Base-by-base conservation (phyloP, 2,329 filamentous ascomycete genomes). In the Microcyclospora tardicrescens region DNA sequence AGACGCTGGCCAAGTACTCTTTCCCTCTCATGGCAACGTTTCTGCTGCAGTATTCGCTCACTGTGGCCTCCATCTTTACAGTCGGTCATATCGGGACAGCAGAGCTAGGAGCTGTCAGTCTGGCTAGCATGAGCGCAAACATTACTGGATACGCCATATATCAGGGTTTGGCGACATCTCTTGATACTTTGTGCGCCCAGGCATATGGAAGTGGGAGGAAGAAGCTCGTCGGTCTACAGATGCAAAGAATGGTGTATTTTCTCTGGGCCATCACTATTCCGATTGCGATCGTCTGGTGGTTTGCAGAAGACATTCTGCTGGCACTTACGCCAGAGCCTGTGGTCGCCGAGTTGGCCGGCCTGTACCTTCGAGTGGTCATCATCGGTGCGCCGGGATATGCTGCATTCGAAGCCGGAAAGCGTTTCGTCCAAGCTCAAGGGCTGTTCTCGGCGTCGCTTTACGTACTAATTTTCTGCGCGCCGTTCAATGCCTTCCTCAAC, bases 171-270 rank as follows among this genome's bases (percentile, higher is more conserved):
- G 81, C 85, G 2, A 95, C 87, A 6, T 84, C 81, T 49, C 67
- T 95, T 31, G 87, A 95, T 60, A 95, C 89, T 0, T 75, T 95
- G 2, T 94, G 87, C 58, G 75, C 87, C 0, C 87, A 96, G 60
- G 89, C 89, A 0, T 96, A 91, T 56, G 89, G 89, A 2, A 89
- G 84, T 1, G 87, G 87, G 0, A 82, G 81, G 57, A 89, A 81
- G 56, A 82, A 86, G 48, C 72, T 95, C 4, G 87, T 96, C 42
- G 87, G 83, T 2, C 58, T 91, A 40, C 83, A 89, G 53, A 71
- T 83, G 48, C 81, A 89, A 61, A 72, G 82, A 40, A 86, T 87
- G 82, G 66, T 81, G 1, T 80, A 69, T 8, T 86, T 91, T 54
- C 69, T 89, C 1, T 77, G 79, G 64, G 57, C 71, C 2, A 70